phyloP scores from a whole-genome alignment of 2,329 filamentous ascomycete genomes.

The Aureobasidium sp. region DNA sequence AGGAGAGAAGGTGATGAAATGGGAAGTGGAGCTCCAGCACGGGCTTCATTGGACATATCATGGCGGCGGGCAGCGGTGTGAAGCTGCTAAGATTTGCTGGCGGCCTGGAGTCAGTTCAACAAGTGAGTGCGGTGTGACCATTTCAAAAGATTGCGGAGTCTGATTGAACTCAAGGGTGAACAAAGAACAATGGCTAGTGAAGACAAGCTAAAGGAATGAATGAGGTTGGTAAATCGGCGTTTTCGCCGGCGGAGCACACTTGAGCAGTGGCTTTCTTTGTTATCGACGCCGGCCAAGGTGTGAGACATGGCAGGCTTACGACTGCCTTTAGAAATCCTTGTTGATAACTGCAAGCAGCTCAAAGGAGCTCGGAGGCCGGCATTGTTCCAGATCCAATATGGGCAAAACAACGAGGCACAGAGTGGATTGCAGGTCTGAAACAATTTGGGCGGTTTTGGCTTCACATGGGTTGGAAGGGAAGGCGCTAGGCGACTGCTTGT shows the following conservation, averaged over 20 bases:
- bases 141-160: not conserved
- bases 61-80: slow-evolving; percentile 5
- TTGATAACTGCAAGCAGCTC: slow-evolving; percentile 9
- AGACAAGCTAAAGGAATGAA: not conserved
- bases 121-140: not conserved
- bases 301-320: not conserved
- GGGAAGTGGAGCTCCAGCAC: not conserved
- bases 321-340: not conserved
- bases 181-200: not conserved
- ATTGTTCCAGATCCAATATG: slow-evolving; percentile 10
- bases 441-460: slow-evolving; percentile 3
- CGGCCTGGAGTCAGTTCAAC: not conserved
- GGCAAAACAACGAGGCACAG: slow-evolving; percentile 4
- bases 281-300: not conserved
- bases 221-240: not conserved
- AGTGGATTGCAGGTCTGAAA: slow-evolving; percentile 13
- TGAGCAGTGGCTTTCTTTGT: not conserved
- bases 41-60: not conserved
- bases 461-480: not conserved
- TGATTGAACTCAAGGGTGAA: too few species aligned
- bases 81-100: slow-evolving; percentile 5
- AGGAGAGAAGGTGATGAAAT: not conserved
- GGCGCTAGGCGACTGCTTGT: not conserved
- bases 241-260: not conserved
- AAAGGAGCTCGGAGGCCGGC: not conserved